phyloP scores from a whole-genome alignment of 208 protist species.

The Trypanosoma caninum region DNA sequence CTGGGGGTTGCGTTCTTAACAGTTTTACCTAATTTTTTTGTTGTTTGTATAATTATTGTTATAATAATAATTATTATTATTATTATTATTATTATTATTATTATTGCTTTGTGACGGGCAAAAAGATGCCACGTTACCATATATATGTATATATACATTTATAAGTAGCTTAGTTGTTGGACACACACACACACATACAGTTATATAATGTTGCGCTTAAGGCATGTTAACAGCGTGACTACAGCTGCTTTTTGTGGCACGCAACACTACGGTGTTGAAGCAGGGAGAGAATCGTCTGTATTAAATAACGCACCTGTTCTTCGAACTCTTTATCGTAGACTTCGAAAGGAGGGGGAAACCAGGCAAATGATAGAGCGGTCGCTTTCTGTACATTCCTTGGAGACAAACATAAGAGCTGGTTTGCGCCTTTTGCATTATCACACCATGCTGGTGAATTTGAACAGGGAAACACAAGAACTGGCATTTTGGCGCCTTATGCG shows the following conservation, averaged over 20 bases:
- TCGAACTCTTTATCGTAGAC: conserved; percentile 60
- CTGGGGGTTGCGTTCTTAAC: too few species aligned
- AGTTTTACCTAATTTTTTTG: too few species aligned
- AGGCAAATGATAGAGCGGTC: conserved; percentile 60
- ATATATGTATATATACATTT: too few species aligned
- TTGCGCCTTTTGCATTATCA: conserved; percentile 61
- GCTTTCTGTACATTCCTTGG: conserved; percentile 47
- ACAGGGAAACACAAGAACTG: conserved; percentile 27
- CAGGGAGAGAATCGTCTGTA: not conserved
- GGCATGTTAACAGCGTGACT: too few species aligned
- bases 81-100: too few species aligned
- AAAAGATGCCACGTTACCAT: too few species aligned
- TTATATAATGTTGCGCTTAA: too few species aligned
- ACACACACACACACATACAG: too few species aligned
- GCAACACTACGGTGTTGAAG: not conserved
- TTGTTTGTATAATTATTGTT: too few species aligned
- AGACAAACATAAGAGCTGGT: conserved; percentile 51
- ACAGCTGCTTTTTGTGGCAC: not conserved
- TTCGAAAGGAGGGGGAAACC: conserved; percentile 74
- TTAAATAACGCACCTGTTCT: conserved; percentile 11
- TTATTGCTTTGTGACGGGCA: too few species aligned
- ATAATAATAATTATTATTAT: too few species aligned
- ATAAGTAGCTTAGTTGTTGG: too few species aligned
- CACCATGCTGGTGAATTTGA: conserved; percentile 52
- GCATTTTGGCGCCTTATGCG: conserved; percentile 32